phyloP scores from a whole-genome alignment of 495 filamentous ascomycete genomes.

The Astrocystis sublimbata region DNA sequence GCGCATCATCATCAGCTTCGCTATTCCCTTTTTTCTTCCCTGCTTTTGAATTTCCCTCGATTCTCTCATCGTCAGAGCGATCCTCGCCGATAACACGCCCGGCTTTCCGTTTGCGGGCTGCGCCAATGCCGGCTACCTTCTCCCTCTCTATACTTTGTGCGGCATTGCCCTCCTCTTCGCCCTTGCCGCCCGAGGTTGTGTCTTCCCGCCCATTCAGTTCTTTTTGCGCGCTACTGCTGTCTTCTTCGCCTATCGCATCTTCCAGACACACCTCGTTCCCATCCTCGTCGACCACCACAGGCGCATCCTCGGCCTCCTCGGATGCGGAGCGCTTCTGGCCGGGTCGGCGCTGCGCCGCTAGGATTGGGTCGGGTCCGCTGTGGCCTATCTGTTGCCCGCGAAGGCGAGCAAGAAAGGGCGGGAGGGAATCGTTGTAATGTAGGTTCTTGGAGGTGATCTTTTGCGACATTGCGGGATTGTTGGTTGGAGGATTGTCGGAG shows the following conservation, averaged over 20 bases:
- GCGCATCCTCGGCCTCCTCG: constrained; percentile 53
- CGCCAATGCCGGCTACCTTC: constrained; percentile 42
- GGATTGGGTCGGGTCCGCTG: constrained; percentile 43
- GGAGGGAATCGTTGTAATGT: constrained; percentile 49
- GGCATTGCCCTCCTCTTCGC: not conserved
- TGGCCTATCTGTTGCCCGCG: constrained; percentile 41
- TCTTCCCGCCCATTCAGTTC: constrained; percentile 6
- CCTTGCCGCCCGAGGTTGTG: not conserved
- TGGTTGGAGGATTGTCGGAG: not conserved
- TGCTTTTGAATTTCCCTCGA: constrained; percentile 16
- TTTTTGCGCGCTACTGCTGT: constrained; percentile 9
- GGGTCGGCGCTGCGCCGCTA: constrained; percentile 41
- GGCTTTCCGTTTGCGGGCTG: constrained; percentile 49
- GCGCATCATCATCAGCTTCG: constrained; percentile 18
- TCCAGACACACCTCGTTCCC: constrained; percentile 41
- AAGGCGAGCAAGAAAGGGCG: constrained; percentile 56
- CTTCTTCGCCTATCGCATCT: constrained; percentile 24
- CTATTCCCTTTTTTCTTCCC: not conserved
- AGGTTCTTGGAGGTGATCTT: constrained; percentile 59
- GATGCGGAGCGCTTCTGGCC: constrained; percentile 42
- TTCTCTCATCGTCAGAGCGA: constrained; percentile 21
- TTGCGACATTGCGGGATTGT: constrained; percentile 33
- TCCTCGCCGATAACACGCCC: constrained; percentile 48
- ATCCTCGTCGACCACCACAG: constrained; percentile 47
- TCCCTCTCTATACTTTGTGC: constrained; percentile 25